These are phyloP conservation scores for Tetrahymena malaccensis DNA, from an alignment of 73 alveolate species.

Conservation along the genomic window DNA sequence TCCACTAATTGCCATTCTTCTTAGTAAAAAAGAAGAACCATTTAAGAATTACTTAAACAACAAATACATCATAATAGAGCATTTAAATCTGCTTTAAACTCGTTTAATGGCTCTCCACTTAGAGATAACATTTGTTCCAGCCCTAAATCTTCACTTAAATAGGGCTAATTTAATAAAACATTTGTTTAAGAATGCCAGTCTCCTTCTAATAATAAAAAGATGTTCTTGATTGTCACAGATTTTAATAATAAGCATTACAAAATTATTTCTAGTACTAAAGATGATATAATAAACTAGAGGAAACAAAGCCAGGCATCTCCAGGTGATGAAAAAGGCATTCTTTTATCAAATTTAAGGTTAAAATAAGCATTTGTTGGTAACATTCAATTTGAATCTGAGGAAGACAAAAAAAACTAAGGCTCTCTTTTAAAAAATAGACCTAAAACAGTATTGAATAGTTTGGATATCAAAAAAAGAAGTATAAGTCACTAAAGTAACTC, in stretches of 20 bases:
- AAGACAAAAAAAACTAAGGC: not conserved
- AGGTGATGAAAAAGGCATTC: not conserved
- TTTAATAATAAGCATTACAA: not conserved
- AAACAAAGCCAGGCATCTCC: not conserved
- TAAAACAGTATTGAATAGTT: not conserved
- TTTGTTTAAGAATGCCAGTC: not conserved
- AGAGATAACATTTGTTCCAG: not conserved
- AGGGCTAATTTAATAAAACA: not conserved
- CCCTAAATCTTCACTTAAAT: not conserved
- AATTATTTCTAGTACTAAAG: not conserved
- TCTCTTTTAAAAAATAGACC: not conserved
- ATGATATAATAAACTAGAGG: not conserved
- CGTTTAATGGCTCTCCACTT: not conserved
- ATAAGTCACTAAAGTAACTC: not conserved
- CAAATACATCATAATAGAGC: not conserved
- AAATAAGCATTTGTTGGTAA: not conserved
- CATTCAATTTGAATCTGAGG: not conserved
- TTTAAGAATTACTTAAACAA: not conserved
- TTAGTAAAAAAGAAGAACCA: not conserved
- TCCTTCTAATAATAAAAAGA: not conserved
- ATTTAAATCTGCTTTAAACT: not conserved
- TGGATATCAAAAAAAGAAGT: not conserved
- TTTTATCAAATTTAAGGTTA: not conserved
- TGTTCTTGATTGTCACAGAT: not conserved
- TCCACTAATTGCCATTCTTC: not conserved